Evolutionary conservation across 2,329 filamentous ascomycete genomes (phyloP).

Genomic region (Pyricularia sp.): DNA sequence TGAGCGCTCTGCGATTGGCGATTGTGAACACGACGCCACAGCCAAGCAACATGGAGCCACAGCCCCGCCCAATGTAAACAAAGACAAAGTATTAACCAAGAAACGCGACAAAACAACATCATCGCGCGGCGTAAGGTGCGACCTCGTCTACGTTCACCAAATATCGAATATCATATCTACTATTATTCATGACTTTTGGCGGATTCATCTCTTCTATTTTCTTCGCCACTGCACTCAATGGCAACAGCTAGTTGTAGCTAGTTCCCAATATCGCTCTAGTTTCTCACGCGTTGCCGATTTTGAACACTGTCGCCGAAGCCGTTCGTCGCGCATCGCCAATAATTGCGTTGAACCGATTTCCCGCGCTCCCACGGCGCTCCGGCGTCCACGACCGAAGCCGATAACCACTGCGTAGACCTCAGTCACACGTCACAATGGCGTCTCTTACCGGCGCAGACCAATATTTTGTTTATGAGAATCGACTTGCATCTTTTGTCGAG

Average conservation of each 20-base stretch:
- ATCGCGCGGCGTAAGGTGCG: slow-evolving; percentile 1
- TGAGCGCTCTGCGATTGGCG: neutral
- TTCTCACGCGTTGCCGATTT: neutral
- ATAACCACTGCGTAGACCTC: neutral
- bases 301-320: neutral
- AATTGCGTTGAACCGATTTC: neutral
- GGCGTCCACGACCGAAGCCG: neutral
- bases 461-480: slow-evolving; percentile 61
- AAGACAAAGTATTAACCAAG: neutral
- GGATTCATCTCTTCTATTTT: neutral
- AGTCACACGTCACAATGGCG: neutral
- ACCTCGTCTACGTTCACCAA: neutral
- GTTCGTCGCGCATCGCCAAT: neutral
- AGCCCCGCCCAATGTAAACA: slow-evolving; percentile 2
- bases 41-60: neutral
- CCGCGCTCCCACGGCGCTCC: neutral
- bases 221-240: neutral
- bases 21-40: neutral
- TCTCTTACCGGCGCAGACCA: slow-evolving; percentile 18
- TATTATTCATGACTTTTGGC: neutral
- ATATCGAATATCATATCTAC: neutral
- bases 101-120: neutral
- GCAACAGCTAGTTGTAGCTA: neutral
- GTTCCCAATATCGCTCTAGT: neutral
- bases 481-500: slow-evolving; percentile 70